Percentiles rank a stretch among this genome's conserved stretches.
Conservation (phyloP, 2,329 filamentous ascomycete genomes). For the Aspergillus sojae region DNA sequence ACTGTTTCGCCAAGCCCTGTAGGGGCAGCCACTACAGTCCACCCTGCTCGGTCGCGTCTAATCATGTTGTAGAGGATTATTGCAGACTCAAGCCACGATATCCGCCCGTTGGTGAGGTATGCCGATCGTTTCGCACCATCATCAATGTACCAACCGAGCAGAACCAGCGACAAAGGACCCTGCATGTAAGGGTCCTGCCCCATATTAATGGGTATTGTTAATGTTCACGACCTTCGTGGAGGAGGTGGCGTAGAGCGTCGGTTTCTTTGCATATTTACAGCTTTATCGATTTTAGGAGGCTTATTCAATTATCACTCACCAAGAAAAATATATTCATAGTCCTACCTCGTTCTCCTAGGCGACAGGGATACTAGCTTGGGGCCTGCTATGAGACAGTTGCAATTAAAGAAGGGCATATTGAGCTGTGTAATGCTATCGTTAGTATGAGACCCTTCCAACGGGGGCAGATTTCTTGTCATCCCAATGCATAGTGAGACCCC, state of each 20-base stretch:
- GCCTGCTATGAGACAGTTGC: not conserved
- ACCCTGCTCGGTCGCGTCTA: not conserved
- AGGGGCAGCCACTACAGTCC: not conserved
- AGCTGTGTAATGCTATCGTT: too few species aligned
- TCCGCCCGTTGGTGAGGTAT: not conserved
- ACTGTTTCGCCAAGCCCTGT: not conserved
- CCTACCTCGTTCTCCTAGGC: too few species aligned
- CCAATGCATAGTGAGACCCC: not conserved
- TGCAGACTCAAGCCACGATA: not conserved
- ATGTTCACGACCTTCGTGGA: not conserved
- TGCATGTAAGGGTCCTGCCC: not conserved
- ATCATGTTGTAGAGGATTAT: not conserved
- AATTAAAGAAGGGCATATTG: rapidly evolving
- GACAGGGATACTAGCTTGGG: too few species aligned
- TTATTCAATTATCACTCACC: too few species aligned
- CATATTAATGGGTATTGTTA: not conserved
- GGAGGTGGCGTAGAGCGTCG: not conserved
- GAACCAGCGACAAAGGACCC: not conserved
- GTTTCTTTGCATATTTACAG: too few species aligned
- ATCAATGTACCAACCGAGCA: not conserved
- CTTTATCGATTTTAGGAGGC: too few species aligned
- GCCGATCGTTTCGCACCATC: not conserved
- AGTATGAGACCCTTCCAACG: not conserved
- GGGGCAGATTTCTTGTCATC: not conserved
- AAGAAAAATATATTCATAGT: too few species aligned